A percentile compares a stretch with the other conserved stretches of the same genome.
phyloP scores from a whole-genome alignment of 257 asterid species.

The Hygrophila difformis region DNA sequence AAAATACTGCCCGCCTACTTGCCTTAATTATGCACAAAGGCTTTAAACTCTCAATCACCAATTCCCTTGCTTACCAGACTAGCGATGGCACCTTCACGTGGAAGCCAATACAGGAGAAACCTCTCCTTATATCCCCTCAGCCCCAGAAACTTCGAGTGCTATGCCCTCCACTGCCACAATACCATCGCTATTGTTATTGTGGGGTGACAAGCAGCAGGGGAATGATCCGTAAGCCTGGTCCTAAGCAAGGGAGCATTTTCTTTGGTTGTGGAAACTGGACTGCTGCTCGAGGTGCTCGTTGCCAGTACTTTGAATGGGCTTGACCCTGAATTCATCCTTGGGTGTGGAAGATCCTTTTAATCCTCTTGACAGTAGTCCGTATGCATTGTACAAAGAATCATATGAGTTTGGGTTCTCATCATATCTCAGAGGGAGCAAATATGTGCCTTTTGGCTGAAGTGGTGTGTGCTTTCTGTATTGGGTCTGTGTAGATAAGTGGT shows the following conservation, averaged over 20 bases:
- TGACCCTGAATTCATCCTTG: conserved; percentile 26
- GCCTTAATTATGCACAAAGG: conserved; percentile 58
- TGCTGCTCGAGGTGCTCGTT: conserved; percentile 72
- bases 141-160: conserved; percentile 36
- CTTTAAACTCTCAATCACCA: conserved; percentile 62
- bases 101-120: conserved; percentile 42
- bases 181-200: conserved; percentile 51
- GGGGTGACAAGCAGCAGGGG: conserved; percentile 73
- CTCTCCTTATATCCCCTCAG: conserved; percentile 26
- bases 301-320: conserved; percentile 76
- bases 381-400: conserved; percentile 21
- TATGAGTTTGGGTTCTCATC: conserved; percentile 16
- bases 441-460: conserved; percentile 10
- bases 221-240: conserved; percentile 66
- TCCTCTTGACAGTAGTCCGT: conserved; percentile 10
- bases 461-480: conserved; percentile 21
- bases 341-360: conserved; percentile 11
- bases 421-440: conserved; percentile 11
- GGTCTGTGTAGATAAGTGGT: conserved; percentile 35
- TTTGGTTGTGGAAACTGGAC: conserved; percentile 89
- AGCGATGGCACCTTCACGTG: conserved; percentile 33
- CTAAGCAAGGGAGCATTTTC: conserved; percentile 70
- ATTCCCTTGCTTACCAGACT: conserved; percentile 41
- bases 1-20: conserved; percentile 77
- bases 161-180: conserved; percentile 29